Conservation (phyloP, 495 filamentous ascomycete species). For the Neurospora sp. region DNA sequence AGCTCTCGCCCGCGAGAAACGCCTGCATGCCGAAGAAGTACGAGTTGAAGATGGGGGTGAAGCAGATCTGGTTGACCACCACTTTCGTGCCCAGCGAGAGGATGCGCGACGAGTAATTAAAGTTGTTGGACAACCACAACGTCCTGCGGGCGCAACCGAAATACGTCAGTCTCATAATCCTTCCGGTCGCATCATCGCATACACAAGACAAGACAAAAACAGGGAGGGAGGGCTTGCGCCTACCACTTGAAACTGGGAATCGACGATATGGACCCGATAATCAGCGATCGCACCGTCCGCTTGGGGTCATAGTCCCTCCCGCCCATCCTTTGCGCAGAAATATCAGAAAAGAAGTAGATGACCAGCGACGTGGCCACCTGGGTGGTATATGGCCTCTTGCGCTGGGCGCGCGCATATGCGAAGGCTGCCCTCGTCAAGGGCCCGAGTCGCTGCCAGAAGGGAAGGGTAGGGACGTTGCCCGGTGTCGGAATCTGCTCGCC, state of each 20-base stretch:
- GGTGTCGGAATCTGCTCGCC: slow-evolving; percentile 31
- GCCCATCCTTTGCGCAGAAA: slow-evolving; percentile 62
- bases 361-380: slow-evolving; percentile 66
- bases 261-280: slow-evolving; percentile 59
- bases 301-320: slow-evolving; percentile 56
- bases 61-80: slow-evolving; percentile 66
- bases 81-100: slow-evolving; percentile 68
- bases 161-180: not conserved
- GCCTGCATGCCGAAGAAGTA: slow-evolving; percentile 89
- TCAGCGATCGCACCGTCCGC: slow-evolving; percentile 59
- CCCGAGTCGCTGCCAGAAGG: slow-evolving; percentile 44
- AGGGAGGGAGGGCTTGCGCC: slow-evolving; percentile 11
- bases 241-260: slow-evolving; percentile 79
- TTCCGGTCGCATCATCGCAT: not conserved
- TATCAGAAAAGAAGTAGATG: slow-evolving; percentile 71
- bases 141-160: slow-evolving; percentile 45
- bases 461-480: slow-evolving; percentile 34
- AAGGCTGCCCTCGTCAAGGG: slow-evolving; percentile 51
- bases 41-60: slow-evolving; percentile 79
- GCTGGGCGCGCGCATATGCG: slow-evolving; percentile 62
- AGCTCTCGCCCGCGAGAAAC: slow-evolving; percentile 46
- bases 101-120: slow-evolving; percentile 67
- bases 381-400: slow-evolving; percentile 60
- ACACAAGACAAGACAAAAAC: not conserved
- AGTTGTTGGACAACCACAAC: slow-evolving; percentile 64